Base-by-base conservation (phyloP, 192 early-diverging fungal species). In the Diversispora eburnea region DNA sequence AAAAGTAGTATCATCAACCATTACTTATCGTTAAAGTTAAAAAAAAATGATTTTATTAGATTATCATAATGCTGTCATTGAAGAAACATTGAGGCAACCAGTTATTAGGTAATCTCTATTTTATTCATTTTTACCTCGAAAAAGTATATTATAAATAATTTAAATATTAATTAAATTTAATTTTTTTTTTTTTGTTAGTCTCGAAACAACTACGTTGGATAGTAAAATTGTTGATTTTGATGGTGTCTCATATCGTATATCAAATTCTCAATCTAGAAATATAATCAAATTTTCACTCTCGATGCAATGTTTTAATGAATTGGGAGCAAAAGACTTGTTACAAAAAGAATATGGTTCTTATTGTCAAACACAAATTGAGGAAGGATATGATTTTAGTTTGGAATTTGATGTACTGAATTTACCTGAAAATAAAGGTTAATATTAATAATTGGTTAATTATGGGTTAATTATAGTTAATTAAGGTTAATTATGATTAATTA, bases 191-290 rank as follows among this genome's bases (percentile, higher is more conserved):
- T 56, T 2, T 59, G 13, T 74, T 60, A 87, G 86, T 73, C 55
- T 69, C 13, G 41, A 92, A 78, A 82, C 82, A 8, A 91, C 92
- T 59, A 75, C 83, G 8, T 77, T 94, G 13, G 87, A 91, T 76
- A 87, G 95, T 75, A 92, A 85, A 48, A 84, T 97, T 60, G 94
- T 95, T 43, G 98, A 99, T 81, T 98, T 99, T 84, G 98, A 99
- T 85, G 95, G 96, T 60, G 96, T 98, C 25, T 81, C 87, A 13
- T 99, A 97, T 85, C 87, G 85, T 68, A 73, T 98, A 70, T 83
- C 90, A 42, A 95, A 92, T 12, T 76, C 85, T 41, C 77, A 77
- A n/a, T 75, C 75, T 57, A 81, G 80, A 49, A 78, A 77, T 12
- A 77, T 87, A 42, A 77, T 94, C 33, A 74, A 73, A 22, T 82